A percentile compares a stretch with the other conserved stretches of the same genome.
Evolutionary conservation across 495 filamentous ascomycete genomes (phyloP).

Genomic region (Cercophora scortea): DNA sequence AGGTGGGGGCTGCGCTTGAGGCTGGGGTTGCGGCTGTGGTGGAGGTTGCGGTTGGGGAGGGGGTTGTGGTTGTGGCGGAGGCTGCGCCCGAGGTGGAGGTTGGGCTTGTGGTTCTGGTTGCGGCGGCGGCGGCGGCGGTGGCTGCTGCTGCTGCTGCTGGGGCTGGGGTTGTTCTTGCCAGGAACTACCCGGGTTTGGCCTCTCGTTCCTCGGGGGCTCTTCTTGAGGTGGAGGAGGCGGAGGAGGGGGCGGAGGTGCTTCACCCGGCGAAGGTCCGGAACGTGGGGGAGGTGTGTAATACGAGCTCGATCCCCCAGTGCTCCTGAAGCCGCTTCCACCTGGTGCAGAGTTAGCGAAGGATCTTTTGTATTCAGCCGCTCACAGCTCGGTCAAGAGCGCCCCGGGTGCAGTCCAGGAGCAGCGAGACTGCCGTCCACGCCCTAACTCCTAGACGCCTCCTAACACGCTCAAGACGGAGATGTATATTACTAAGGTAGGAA

Average conservation of each 20-base stretch:
- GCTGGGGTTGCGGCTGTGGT: slow-evolving; percentile 4
- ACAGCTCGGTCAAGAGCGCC: too few relatives aligned
- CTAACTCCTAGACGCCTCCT: too few relatives aligned
- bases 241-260: slow-evolving; percentile 29
- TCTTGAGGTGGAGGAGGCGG: slow-evolving; percentile 26
- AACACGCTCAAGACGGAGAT: too few relatives aligned
- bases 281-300: slow-evolving; percentile 26
- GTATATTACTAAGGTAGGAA: too few relatives aligned
- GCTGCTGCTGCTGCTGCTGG: slow-evolving; percentile 1
- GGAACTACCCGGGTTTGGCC: slow-evolving; percentile 24
- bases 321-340: slow-evolving; percentile 11
- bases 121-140: not conserved
- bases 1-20: slow-evolving; percentile 12
- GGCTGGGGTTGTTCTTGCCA: slow-evolving; percentile 27
- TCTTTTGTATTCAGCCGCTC: too few relatives aligned
- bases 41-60: not conserved
- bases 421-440: too few relatives aligned
- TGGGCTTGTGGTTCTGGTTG: slow-evolving; percentile 1
- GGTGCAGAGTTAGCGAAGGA: too few relatives aligned
- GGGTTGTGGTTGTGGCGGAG: slow-evolving; percentile 14
- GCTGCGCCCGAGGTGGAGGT: slow-evolving; percentile 10
- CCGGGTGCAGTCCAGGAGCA: too few relatives aligned
- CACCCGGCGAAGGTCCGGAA: slow-evolving; percentile 28
- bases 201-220: slow-evolving; percentile 18
- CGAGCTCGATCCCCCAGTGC: slow-evolving; percentile 12